Evolutionary conservation across 805 yeast genomes (phyloP).

Genomic region (Saccharomycopsis guyanensis): DNA sequence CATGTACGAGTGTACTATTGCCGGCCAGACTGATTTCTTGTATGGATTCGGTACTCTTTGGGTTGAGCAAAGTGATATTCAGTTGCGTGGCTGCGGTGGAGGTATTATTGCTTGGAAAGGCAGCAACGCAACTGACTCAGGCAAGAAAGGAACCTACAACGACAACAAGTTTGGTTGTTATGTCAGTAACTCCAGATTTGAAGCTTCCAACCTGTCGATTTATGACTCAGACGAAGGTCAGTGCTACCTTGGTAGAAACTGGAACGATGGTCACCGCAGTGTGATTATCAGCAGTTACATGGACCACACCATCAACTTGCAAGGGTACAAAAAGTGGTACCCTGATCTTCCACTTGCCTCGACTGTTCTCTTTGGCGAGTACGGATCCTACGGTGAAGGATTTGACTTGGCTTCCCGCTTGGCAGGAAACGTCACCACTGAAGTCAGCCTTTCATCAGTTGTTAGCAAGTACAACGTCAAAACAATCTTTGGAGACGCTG

Average conservation of each 20-base stretch:
- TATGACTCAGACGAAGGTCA: not conserved
- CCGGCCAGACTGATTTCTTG: slow-evolving; percentile 12
- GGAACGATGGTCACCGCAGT: slow-evolving; percentile 8
- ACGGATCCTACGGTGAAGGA: slow-evolving; percentile 8
- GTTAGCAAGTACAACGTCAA: not conserved
- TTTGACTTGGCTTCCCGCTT: not conserved
- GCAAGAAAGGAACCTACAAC: slow-evolving; percentile 1
- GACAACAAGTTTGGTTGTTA: slow-evolving; percentile 9
- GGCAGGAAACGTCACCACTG: slow-evolving; percentile 1
- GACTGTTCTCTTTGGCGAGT: slow-evolving; percentile 7
- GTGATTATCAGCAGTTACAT: slow-evolving; percentile 3
- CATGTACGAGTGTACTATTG: slow-evolving; percentile 8
- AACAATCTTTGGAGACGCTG: slow-evolving; percentile 4
- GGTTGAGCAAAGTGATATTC: slow-evolving; percentile 2
- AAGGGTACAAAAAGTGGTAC: slow-evolving; percentile 7
- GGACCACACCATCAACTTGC: slow-evolving; percentile 5
- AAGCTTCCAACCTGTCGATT: slow-evolving; percentile 6
- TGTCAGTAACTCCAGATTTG: slow-evolving; percentile 5
- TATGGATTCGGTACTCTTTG: slow-evolving; percentile 13
- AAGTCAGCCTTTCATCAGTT: not conserved
- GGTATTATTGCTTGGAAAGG: slow-evolving; percentile 16
- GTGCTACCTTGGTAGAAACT: slow-evolving; percentile 10
- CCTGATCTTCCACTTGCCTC: slow-evolving; percentile 1
- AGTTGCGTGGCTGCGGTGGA: slow-evolving; percentile 8
- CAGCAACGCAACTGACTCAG: slow-evolving; percentile 1